Evolutionary conservation across 345 rosid genomes (phyloP), one percentile per base, ranked within the genome.

Genomic region (Geranium brycei): DNA sequence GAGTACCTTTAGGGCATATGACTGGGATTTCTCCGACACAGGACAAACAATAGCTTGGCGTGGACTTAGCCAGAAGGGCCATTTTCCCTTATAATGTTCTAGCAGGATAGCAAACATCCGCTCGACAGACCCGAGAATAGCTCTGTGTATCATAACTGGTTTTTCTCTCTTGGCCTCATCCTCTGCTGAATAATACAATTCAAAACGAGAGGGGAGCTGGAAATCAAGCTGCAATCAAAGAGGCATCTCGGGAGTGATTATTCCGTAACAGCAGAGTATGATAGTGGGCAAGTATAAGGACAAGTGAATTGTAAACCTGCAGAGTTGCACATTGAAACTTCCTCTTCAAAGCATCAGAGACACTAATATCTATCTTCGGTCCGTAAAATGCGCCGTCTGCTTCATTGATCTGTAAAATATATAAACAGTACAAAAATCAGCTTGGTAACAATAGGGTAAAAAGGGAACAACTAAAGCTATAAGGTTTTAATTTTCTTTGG

Each of bases 41-140:
- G 95, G 88, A 76, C 99, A 93, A 67, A 93, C 95, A 80, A 93
- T 91, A 63, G 96, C 96, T 73, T 93, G 99, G 61, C 97, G 92
- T 0, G 99, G 99, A 77, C 97, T 93, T 23, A 93, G 88, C 99
- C 99, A 93, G 73, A 93, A 88, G 19, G 97, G 99, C 99, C 97
- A 93, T 70, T 93, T 93, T 64, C 97, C 96, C 81, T 93, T 85
- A 83, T 87, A 91, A 72, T 90, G 99, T 75, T 93, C 96, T 80
- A 93, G 71, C 14, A 47, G 14, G 3, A 47, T 47, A 11, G 53
- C 53, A 47, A 47, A 47, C 53, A 47, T 47, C 7, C 97, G 88
- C 76, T 93, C 99, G 65, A 90, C 91, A 58, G 99, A 93, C 30
- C 99, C 99, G 57, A 93, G 79, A 75, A 90, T 80, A 7, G 99